Conservation (phyloP, 2,329 filamentous ascomycete species). For the Orbilia javanica region DNA sequence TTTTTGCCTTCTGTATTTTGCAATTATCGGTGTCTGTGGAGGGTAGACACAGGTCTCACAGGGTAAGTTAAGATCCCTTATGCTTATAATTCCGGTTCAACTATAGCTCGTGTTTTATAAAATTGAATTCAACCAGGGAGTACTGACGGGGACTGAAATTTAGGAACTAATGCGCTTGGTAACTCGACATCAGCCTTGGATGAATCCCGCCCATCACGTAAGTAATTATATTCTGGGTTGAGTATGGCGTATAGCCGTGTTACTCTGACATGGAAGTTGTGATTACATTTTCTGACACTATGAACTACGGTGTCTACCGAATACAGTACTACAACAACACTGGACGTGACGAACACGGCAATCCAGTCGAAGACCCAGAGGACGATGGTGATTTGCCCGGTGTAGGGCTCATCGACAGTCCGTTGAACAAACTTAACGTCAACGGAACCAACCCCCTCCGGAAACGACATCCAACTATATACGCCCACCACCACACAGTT, state of each 20-base stretch:
- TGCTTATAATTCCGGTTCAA: not conserved
- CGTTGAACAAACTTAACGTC: too few species aligned
- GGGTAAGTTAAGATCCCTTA: not conserved
- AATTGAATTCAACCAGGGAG: not conserved
- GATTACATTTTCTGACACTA: not conserved
- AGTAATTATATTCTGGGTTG: too few species aligned
- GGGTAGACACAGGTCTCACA: not conserved
- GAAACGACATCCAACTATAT: not conserved
- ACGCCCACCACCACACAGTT: too few species aligned
- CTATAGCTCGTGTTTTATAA: too few species aligned
- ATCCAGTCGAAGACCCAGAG: not conserved
- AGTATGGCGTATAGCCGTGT: too few species aligned
- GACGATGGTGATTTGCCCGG: too few species aligned
- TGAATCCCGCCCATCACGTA: not conserved
- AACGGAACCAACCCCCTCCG: not conserved
- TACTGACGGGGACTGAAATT: not conserved
- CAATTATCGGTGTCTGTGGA: not conserved
- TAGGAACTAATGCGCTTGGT: not conserved
- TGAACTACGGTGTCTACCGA: not conserved
- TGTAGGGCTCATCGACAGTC: too few species aligned
- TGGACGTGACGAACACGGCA: not conserved
- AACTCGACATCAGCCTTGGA: not conserved
- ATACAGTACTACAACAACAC: not conserved
- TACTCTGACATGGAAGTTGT: too few species aligned
- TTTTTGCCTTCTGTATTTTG: not conserved